Conservation (phyloP, 208 protist genomes). For the Leishmania mexicana region DNA sequence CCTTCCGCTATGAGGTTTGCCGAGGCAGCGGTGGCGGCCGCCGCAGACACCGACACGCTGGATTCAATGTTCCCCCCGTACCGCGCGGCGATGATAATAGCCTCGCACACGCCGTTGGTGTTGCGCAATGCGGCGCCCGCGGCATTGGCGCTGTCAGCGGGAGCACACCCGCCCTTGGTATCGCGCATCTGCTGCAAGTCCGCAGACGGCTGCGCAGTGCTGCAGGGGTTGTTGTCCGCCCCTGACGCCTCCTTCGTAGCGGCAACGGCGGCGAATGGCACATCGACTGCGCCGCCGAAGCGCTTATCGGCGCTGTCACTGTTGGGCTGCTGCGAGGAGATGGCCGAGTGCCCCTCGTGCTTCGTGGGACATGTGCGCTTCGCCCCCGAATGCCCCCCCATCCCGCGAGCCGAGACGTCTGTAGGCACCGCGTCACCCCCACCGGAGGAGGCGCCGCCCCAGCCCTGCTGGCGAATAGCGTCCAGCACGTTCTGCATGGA, state of each 20-base stretch:
- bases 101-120: slow-evolving; percentile 16
- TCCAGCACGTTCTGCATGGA: background rate
- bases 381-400: background rate
- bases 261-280: background rate
- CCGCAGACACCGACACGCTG: background rate
- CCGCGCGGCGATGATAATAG: slow-evolving; percentile 1
- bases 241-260: background rate
- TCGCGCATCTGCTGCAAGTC: background rate
- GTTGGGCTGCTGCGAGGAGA: background rate
- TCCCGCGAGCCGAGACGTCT: background rate
- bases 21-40: background rate
- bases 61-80: background rate
- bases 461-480: slow-evolving; percentile 8
- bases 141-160: background rate
- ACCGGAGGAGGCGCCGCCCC: background rate
- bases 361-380: background rate
- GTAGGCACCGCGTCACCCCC: background rate
- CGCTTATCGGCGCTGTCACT: background rate
- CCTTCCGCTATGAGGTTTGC: background rate
- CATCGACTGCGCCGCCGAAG: background rate
- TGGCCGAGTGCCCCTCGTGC: background rate
- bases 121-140: background rate
- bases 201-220: background rate
- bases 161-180: background rate
- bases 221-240: background rate